phyloP scores from a whole-genome alignment of 2,329 filamentous ascomycete species.

The Bipolaris victoriae region DNA sequence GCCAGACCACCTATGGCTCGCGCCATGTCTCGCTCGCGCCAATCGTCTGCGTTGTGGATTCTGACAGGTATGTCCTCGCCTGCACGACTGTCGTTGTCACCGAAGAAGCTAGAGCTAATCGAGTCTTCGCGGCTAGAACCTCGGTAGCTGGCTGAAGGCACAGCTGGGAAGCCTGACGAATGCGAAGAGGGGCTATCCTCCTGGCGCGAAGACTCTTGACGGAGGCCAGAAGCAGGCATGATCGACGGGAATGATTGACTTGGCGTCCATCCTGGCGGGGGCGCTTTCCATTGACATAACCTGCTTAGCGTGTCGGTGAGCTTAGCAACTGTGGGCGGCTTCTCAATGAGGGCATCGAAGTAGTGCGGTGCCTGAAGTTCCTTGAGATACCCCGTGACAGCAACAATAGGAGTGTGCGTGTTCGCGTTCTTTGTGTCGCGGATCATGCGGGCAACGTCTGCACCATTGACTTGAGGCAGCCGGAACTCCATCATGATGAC shows the following conservation, averaged over 20 bases:
- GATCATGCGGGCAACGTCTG: conserved; percentile 96
- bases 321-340: conserved; percentile 92
- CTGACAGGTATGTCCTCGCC: conserved; percentile 77
- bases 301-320: conserved; percentile 84
- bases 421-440: conserved; percentile 96
- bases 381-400: conserved; percentile 97
- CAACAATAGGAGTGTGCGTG: conserved; percentile 91
- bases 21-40: conserved; percentile 66
- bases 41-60: conserved; percentile 76
- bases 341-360: conserved; percentile 94
- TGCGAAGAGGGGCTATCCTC: conserved; percentile 87
- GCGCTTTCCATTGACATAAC: conserved; percentile 92
- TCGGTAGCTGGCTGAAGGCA: conserved; percentile 76
- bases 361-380: conserved; percentile 94
- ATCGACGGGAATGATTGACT: conserved; percentile 49
- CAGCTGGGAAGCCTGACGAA: conserved; percentile 73
- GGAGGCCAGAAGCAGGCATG: conserved; percentile 63
- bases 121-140: conserved; percentile 87
- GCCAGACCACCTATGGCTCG: conserved; percentile 69
- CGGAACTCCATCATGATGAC: conserved; percentile 99
- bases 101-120: conserved; percentile 84
- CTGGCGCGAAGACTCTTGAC: conserved; percentile 65
- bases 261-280: conserved; percentile 64
- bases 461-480: conserved; percentile 90
- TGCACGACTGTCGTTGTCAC: conserved; percentile 79